Base-by-base conservation (phyloP, 2,329 filamentous ascomycete species). In the Zasmidium cellare region DNA sequence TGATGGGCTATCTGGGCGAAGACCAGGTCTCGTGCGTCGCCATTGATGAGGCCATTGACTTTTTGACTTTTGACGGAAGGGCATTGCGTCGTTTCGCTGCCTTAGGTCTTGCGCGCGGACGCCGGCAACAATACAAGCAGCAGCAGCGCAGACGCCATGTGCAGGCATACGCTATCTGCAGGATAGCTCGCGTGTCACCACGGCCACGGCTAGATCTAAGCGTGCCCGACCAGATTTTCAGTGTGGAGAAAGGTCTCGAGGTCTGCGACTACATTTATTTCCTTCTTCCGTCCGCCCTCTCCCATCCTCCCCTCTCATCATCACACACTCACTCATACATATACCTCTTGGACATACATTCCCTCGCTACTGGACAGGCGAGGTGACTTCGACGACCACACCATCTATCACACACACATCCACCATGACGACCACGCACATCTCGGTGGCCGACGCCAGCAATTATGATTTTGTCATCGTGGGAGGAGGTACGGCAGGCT, bases 391-490 rank as follows among this genome's bases (percentile, higher is more conserved):
- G 12, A 23, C 46, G 11, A 16, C 45, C 9, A 22, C 9, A 11
- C 45, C 3, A 47, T n/a, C 41, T 11, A 22, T 11, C 45, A 47
- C 45, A 24, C 19, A 14, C 19, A 47, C 19, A 24, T 18, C 57
- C 74, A 82, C 66, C 65, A 87, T 86, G 82, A 90, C 88, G 53
- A 92, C 88, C 63, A 86, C 83, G 65, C 79, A 85, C 57, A 81
- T 92, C 63, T 81, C 88, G 49, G 74, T 83, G 62, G 78, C 82
- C 70, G 86, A 88, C 66, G 81, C 82, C 70, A 80, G 87, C 75
- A 81, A 80, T 77, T 94, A 86, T 77, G 90, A 94, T 82, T 94
- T 92, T 79, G 83, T 94, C 74, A 85, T 94, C 67, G 88, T 94
- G 51, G 91, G 91, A 64, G 91, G 91, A 63, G 91, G 91, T 71